A percentile compares a stretch with the other conserved stretches of the same genome.
These are phyloP conservation scores for Ophiostoma populinum DNA, from an alignment of 2,329 filamentous ascomycete genomes.

Conservation along the genomic window DNA sequence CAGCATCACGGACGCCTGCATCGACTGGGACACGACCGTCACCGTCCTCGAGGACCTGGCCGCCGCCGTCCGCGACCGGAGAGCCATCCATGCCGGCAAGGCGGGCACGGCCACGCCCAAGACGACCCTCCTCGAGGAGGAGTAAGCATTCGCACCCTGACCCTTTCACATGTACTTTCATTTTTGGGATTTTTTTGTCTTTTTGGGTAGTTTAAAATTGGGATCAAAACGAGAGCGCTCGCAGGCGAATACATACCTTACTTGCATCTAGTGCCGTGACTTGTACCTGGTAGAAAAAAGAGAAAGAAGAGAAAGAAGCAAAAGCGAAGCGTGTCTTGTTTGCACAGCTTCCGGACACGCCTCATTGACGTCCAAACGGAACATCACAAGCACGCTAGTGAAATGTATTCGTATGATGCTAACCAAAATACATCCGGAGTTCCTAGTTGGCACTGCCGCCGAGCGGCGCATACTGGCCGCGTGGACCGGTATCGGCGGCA, in stretches of 20 bases:
- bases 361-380: too few relatives aligned
- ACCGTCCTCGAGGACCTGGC: constrained; percentile 71
- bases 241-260: too few relatives aligned
- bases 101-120: constrained; percentile 18
- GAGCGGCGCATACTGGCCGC: constrained; percentile 10
- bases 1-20: constrained; percentile 92
- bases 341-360: too few relatives aligned
- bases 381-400: background rate
- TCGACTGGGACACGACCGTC: constrained; percentile 78
- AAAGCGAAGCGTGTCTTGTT: too few relatives aligned
- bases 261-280: too few relatives aligned
- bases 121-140: constrained; percentile 34
- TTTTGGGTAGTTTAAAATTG: background rate
- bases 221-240: too few relatives aligned
- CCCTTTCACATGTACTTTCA: background rate
- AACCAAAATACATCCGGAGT: background rate
- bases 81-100: constrained; percentile 31
- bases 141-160: constrained; percentile 18
- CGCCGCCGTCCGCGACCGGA: constrained; percentile 60
- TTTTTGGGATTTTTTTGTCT: background rate
- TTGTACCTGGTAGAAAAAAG: background rate
- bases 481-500: background rate
- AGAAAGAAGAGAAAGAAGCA: too few relatives aligned
- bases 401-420: too few relatives aligned
- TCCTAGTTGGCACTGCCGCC: constrained; percentile 2